These are phyloP conservation scores for Misopates orontium DNA, from an alignment of 257 asterid genomes.

Conservation along the genomic window DNA sequence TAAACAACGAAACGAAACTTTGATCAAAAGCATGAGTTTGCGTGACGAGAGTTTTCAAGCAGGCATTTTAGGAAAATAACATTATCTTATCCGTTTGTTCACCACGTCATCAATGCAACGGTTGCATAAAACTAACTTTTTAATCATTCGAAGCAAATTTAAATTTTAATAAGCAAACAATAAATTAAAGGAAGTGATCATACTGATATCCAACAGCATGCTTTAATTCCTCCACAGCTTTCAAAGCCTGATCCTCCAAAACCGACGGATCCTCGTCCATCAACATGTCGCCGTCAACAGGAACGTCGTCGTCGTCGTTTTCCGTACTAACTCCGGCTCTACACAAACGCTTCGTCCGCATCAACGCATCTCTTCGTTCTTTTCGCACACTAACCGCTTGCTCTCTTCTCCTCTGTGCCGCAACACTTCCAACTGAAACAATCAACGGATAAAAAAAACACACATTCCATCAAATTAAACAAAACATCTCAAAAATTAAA, in stretches of 20 bases:
- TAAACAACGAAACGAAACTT: too few species aligned
- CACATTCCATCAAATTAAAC: constrained; percentile 15
- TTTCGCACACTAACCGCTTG: constrained; percentile 73
- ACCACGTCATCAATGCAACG: too few species aligned
- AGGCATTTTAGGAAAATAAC: too few species aligned
- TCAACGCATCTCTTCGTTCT: constrained; percentile 89
- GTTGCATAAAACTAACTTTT: too few species aligned
- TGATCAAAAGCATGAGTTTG: too few species aligned
- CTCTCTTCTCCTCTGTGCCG: constrained; percentile 81
- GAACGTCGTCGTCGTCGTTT: constrained; percentile 32
- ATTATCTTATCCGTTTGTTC: too few species aligned
- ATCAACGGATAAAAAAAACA: constrained; percentile 24
- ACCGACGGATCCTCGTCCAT: constrained; percentile 69
- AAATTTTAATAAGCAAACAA: constrained; percentile 16
- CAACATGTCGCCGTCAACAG: constrained; percentile 59
- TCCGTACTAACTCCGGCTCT: constrained; percentile 64
- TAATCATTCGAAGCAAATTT: background rate
- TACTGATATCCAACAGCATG: constrained; percentile 69
- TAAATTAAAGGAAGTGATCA: constrained; percentile 25
- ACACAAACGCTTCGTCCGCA: constrained; percentile 88
- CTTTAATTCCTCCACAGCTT: constrained; percentile 72
- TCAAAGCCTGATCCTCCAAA: constrained; percentile 69
- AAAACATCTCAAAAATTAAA: background rate
- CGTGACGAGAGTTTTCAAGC: too few species aligned
- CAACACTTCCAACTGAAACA: constrained; percentile 71